These are phyloP conservation scores for Aspergillus pseudoterreus DNA, from an alignment of 2,329 filamentous ascomycete genomes.

Conservation along the genomic window DNA sequence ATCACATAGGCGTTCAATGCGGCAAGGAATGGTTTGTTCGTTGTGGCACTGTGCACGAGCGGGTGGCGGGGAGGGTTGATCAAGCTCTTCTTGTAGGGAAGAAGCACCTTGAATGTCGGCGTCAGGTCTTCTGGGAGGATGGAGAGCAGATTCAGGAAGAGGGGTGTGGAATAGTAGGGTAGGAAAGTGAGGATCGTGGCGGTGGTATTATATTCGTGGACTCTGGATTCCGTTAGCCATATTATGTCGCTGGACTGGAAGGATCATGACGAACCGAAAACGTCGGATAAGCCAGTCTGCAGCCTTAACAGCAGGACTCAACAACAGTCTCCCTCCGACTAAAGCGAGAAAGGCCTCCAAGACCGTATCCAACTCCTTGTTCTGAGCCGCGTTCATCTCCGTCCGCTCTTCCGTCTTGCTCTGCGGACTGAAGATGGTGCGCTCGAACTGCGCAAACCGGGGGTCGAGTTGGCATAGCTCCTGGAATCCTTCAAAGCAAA, in stretches of 20 bases:
- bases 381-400: constrained; percentile 77
- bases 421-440: constrained; percentile 86
- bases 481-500: constrained; percentile 85
- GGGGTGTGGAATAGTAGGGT: constrained; percentile 82
- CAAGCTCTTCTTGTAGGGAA: constrained; percentile 77
- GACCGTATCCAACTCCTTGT: constrained; percentile 72
- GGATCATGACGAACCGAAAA: constrained; percentile 64
- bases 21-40: constrained; percentile 71
- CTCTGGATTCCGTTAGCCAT: constrained; percentile 48
- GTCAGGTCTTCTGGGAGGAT: constrained; percentile 75
- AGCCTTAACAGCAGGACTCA: constrained; percentile 85
- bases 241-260: neutral
- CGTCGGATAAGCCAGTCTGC: constrained; percentile 92
- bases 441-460: constrained; percentile 70
- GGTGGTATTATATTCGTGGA: constrained; percentile 86
- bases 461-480: constrained; percentile 85
- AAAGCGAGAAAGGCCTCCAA: constrained; percentile 81
- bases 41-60: constrained; percentile 77
- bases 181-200: constrained; percentile 79
- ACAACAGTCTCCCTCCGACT: constrained; percentile 68
- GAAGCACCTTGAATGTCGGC: constrained; percentile 74
- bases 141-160: constrained; percentile 80
- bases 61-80: constrained; percentile 74
- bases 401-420: constrained; percentile 84
- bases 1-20: constrained; percentile 76